Percentiles rank a stretch among this genome's conserved stretches.
These are phyloP conservation scores for Coemansia sp. DNA, from an alignment of 192 early-diverging fungal species.

Conservation along the genomic window DNA sequence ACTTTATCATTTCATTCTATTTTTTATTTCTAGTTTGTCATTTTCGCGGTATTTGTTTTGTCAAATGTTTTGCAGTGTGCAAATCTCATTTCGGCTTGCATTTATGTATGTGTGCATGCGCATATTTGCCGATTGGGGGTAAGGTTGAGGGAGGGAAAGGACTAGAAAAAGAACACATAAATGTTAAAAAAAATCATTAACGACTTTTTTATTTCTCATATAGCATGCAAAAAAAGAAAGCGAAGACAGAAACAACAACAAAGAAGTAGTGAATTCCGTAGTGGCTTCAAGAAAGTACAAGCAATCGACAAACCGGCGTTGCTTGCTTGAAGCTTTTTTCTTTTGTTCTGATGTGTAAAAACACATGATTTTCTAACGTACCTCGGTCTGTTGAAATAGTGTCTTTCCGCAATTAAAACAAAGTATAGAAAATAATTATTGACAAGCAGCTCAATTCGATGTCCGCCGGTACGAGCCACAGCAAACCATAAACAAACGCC, in stretches of 20 bases:
- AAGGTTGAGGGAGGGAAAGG: background rate
- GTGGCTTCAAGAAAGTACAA: background rate
- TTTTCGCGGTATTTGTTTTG: too few relatives aligned
- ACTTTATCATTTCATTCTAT: too few relatives aligned
- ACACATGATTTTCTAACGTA: background rate
- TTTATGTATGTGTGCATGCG: slow-evolving; percentile 7
- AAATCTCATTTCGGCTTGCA: slow-evolving; percentile 5
- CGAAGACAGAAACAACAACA: background rate
- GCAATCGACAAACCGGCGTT: background rate
- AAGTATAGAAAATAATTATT: background rate
- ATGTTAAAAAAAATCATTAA: background rate
- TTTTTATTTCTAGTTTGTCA: too few relatives aligned
- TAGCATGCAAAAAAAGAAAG: background rate
- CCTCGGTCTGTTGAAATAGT: background rate
- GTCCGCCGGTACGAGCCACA: too few relatives aligned
- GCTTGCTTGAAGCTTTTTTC: background rate
- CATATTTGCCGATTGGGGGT: slow-evolving; percentile 7
- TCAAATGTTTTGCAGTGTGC: background rate
- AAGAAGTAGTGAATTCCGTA: background rate
- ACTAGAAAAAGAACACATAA: background rate
- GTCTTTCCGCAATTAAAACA: background rate
- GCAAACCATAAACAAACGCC: too few relatives aligned
- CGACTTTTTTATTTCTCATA: background rate
- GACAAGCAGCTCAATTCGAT: too few relatives aligned
- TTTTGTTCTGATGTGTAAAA: background rate